Percentiles rank a stretch among this genome's conserved stretches.
phyloP scores from a whole-genome alignment of 2,329 filamentous ascomycete species.

The Penicillium frequentans region DNA sequence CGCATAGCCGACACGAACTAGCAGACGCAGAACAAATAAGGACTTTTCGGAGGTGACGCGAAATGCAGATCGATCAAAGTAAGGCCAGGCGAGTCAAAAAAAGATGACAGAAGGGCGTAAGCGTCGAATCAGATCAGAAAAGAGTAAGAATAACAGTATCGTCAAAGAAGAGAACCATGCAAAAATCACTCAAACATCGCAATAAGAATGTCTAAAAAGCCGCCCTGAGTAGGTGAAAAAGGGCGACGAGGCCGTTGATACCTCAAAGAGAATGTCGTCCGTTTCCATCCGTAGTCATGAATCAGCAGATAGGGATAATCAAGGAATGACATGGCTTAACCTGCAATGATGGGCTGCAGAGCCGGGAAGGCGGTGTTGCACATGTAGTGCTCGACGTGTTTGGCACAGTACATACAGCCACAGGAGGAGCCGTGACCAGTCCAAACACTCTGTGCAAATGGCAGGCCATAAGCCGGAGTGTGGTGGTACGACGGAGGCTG shows the following conservation, averaged over 20 bases:
- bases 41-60: conserved; percentile 33
- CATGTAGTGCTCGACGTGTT: conserved; percentile 53
- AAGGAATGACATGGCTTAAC: conserved; percentile 22
- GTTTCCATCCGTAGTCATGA: conserved; percentile 12
- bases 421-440: conserved; percentile 49
- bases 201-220: conserved; percentile 28
- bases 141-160: conserved; percentile 30
- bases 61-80: conserved; percentile 35
- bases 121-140: conserved; percentile 21
- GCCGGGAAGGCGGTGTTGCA: conserved; percentile 41
- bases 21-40: conserved; percentile 28
- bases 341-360: conserved; percentile 48
- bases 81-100: conserved; percentile 22
- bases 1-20: conserved; percentile 26
- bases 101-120: conserved; percentile 25
- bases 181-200: conserved; percentile 22
- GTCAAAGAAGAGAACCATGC: conserved; percentile 24
- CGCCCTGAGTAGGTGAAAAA: conserved; percentile 12
- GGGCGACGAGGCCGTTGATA: neutral
- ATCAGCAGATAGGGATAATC: conserved; percentile 7
- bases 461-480: conserved; percentile 48
- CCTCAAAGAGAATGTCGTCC: neutral
- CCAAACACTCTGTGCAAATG: conserved; percentile 50
- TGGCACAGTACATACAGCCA: conserved; percentile 49
- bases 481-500: conserved; percentile 50